These are phyloP conservation scores for Candida sanyiensis DNA, from an alignment of 805 yeast genomes.

Conservation along the genomic window DNA sequence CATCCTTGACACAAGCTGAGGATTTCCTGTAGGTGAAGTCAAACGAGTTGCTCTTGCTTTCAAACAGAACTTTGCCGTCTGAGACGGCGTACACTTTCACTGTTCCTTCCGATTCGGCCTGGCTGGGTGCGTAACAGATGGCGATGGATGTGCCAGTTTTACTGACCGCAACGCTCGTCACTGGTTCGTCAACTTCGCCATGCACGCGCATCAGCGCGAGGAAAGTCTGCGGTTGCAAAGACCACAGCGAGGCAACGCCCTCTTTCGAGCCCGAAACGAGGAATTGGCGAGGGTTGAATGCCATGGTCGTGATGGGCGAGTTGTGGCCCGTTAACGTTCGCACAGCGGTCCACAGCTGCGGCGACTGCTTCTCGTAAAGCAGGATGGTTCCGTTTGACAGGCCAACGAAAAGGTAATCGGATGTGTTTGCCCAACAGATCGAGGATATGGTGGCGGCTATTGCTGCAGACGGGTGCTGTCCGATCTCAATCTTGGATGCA, in stretches of 20 bases:
- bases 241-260: constrained; percentile 51
- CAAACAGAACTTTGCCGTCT: neutral
- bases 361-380: constrained; percentile 17
- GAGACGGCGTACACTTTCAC: neutral
- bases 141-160: neutral
- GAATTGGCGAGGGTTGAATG: constrained; percentile 43
- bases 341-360: constrained; percentile 4
- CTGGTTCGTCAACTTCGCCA: constrained; percentile 38
- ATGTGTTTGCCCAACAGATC: constrained; percentile 29
- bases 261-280: constrained; percentile 52
- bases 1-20: no score
- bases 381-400: constrained; percentile 41
- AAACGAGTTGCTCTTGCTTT: constrained; percentile 1
- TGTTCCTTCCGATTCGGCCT: neutral
- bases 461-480: constrained; percentile 24
- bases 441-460: constrained; percentile 26
- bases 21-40: no score
- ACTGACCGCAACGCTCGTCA: constrained; percentile 16
- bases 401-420: constrained; percentile 39
- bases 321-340: constrained; percentile 39
- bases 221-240: constrained; percentile 22
- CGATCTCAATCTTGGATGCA: constrained; percentile 28
- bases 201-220: constrained; percentile 36
- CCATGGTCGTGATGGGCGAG: constrained; percentile 42
- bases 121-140: neutral